A percentile compares a stretch with the other conserved stretches of the same genome.
phyloP scores from a whole-genome alignment of 768 basidiomycete genomes.

The Kwoniella europaea region DNA sequence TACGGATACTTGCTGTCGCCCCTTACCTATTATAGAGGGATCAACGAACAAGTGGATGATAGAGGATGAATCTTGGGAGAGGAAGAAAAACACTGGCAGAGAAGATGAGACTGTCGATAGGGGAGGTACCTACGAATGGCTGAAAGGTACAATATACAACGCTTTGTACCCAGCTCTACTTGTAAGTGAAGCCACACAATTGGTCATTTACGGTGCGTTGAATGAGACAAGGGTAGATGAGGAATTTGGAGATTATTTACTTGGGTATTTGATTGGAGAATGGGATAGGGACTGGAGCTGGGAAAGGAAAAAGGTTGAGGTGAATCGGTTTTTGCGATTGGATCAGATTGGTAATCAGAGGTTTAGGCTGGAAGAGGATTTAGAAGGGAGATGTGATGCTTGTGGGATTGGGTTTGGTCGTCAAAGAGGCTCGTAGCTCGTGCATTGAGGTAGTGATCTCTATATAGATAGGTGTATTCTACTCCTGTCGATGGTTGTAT shows the following conservation, averaged over 20 bases:
- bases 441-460: too few relatives aligned
- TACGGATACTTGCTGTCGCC: not conserved
- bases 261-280: not conserved
- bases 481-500: too few relatives aligned
- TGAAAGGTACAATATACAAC: not conserved
- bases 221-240: not conserved
- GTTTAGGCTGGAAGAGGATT: not conserved
- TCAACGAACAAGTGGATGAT: slow-evolving; percentile 1
- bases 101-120: not conserved
- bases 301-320: not conserved
- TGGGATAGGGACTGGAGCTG: not conserved
- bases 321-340: not conserved
- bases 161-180: not conserved
- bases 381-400: not conserved
- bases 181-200: too few relatives aligned
- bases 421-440: not conserved
- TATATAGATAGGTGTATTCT: too few relatives aligned
- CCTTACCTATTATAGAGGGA: not conserved
- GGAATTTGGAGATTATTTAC: not conserved
- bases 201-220: not conserved
- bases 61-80: not conserved
- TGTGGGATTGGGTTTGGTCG: not conserved
- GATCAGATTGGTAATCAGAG: not conserved
- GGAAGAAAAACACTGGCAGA: not conserved
- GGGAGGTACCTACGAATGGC: not conserved